Percentiles rank a stretch among this genome's conserved stretches.
Conservation (phyloP, 352 stramenopile genomes). For the Phytophthora pluvialis region DNA sequence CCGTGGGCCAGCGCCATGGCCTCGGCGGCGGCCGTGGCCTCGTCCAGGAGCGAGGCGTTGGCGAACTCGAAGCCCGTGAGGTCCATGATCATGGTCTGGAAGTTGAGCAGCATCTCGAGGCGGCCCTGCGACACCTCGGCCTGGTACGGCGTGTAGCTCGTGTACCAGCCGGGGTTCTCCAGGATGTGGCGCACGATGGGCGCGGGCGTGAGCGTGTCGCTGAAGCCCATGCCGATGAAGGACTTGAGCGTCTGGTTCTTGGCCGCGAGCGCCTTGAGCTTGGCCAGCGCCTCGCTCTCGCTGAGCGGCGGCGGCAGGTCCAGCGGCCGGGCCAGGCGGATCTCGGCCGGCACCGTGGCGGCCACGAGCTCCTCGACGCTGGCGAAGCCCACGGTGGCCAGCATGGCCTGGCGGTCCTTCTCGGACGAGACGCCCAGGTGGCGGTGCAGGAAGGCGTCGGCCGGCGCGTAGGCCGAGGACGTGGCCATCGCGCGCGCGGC, state of each 20-base stretch:
- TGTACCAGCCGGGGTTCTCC: slow-evolving; percentile 99
- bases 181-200: slow-evolving; percentile 98
- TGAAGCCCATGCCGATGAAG: slow-evolving; percentile 99
- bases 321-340: slow-evolving; percentile 75
- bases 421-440: slow-evolving; percentile 90
- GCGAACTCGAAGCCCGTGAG: slow-evolving; percentile 97
- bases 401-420: slow-evolving; percentile 92
- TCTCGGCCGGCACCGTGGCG: slow-evolving; percentile 95
- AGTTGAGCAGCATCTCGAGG: slow-evolving; percentile 99
- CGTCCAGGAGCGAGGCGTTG: slow-evolving; percentile 98
- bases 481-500: slow-evolving; percentile 21
- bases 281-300: slow-evolving; percentile 94
- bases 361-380: slow-evolving; percentile 95
- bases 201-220: slow-evolving; percentile 95
- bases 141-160: slow-evolving; percentile 98
- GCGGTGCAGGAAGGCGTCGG: slow-evolving; percentile 74
- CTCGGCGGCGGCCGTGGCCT: slow-evolving; percentile 98
- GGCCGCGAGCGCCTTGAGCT: slow-evolving; percentile 90
- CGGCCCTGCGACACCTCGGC: slow-evolving; percentile 99
- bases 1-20: slow-evolving; percentile 97
- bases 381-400: slow-evolving; percentile 93
- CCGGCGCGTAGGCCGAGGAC: slow-evolving; percentile 43
- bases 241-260: slow-evolving; percentile 97
- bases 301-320: slow-evolving; percentile 76
- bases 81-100: slow-evolving; percentile 98